phyloP scores from a whole-genome alignment of 169 alveolate species.

The Blepharisma undulans region DNA sequence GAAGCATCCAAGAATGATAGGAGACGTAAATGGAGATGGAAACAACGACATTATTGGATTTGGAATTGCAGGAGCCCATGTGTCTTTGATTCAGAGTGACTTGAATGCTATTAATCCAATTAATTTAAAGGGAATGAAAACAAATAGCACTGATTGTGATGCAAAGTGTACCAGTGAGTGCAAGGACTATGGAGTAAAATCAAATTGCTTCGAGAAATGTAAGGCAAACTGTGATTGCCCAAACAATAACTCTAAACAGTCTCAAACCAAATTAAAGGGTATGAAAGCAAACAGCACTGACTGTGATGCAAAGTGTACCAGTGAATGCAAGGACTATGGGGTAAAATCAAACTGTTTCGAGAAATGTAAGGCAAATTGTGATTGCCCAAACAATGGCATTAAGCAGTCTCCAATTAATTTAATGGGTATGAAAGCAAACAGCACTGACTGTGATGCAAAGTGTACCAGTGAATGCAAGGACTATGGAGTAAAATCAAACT shows the following conservation, averaged over 20 bases:
- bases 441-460: too few species aligned
- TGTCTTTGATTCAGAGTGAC: neutral
- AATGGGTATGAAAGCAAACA: too few species aligned
- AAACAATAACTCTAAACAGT: too few species aligned
- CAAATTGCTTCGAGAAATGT: too few species aligned
- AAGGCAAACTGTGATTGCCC: neutral
- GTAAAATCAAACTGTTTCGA: too few species aligned
- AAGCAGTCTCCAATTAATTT: too few species aligned
- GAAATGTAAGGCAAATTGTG: too few species aligned
- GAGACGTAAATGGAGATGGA: neutral
- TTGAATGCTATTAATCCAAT: neutral
- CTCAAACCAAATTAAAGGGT: too few species aligned
- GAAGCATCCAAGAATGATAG: neutral
- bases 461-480: neutral
- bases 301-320: neutral
- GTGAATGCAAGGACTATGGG: too few species aligned
- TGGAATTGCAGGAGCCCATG: neutral
- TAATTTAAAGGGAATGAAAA: neutral
- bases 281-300: too few species aligned
- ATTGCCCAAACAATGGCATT: neutral
- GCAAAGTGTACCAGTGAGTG: neutral
- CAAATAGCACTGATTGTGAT: neutral
- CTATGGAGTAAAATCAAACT: too few species aligned
- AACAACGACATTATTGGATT: neutral
- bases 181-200: too few species aligned